Base-by-base conservation (phyloP, 441 rosid genomes). In the Aquilaria agallochum region DNA sequence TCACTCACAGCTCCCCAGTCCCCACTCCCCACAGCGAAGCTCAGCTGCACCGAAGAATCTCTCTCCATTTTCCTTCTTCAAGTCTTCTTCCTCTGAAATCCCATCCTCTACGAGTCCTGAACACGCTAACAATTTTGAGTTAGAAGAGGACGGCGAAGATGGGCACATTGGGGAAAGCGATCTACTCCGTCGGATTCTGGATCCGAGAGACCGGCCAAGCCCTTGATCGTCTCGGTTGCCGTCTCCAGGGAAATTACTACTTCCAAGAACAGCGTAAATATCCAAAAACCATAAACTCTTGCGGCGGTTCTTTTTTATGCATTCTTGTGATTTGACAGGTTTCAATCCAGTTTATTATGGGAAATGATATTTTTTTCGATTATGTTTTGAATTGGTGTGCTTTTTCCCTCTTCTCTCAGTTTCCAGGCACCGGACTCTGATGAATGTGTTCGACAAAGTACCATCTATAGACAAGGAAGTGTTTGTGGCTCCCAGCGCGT, bases 141-240 rank as follows among this genome's bases (percentile, higher is more conserved):
- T 31, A 46, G 13, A 20, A 8, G 56, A 48, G 40, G 64, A 55
- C 40, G 72, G 58, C 53, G 69, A 53, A 32, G 58, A 78, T 84
- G 87, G 90, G 86, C 45, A 81, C 82, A 27, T 50, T 84, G 60
- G 89, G 83, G 50, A 81, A 62, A 55, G 90, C 90, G 62, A 67
- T 84, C 11, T 82, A 85, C 78, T 47, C 56, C 69, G 86, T 85
- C 10, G 90, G 90, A 54, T 80, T 85, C 74, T 85, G 90, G 90
- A 80, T 85, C 78, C 81, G 90, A 13, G 90, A 82, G 76, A 84
- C 88, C 2, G 93, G 93, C 55, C 90, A 87, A 74, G 93, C 90
- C 5, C 81, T 87, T 46, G 93, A 84, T 77, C 90, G 88, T 20
- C 90, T 87, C 30, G 93, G 90, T 49, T 84, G 81, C 70, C 93